These are phyloP conservation scores for Ogataea nonfermentans DNA, from an alignment of 805 yeast genomes.

Conservation along the genomic window DNA sequence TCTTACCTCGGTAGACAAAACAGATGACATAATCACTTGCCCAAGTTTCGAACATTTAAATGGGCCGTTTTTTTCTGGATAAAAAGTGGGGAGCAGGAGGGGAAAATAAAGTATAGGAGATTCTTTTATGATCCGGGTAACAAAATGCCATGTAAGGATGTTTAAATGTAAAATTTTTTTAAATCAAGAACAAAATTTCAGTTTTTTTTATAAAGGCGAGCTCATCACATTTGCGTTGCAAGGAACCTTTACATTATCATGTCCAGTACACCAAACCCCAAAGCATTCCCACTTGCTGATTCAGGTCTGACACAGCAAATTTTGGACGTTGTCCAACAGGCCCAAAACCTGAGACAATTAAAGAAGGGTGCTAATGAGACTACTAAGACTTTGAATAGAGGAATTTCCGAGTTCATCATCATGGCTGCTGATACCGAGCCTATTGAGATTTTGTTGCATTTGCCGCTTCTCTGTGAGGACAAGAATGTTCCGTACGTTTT, in stretches of 20 bases:
- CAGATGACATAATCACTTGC: too few relatives aligned
- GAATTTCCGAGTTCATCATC: constrained; percentile 97
- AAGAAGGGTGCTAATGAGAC: constrained; percentile 99
- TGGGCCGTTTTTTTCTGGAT: constrained; percentile 2
- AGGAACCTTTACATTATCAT: constrained; percentile 52
- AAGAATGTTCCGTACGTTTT: constrained; percentile 99
- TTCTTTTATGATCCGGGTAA: constrained; percentile 3
- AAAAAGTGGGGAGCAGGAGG: constrained; percentile 5
- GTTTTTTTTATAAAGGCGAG: constrained; percentile 37
- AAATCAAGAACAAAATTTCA: constrained; percentile 10
- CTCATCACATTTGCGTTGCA: constrained; percentile 37
- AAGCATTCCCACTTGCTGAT: constrained; percentile 99
- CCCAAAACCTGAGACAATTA: constrained; percentile 95
- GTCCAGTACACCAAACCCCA: constrained; percentile 92
- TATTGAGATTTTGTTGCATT: constrained; percentile 94
- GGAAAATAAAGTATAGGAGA: neutral
- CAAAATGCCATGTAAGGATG: neutral
- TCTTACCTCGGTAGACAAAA: too few relatives aligned
- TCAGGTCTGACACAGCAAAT: constrained; percentile 94
- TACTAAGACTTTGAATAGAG: constrained; percentile 98
- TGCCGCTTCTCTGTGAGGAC: constrained; percentile 98
- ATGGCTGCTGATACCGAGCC: constrained; percentile 99
- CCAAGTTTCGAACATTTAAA: too few relatives aligned
- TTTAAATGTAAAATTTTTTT: constrained; percentile 1
- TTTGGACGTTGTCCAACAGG: constrained; percentile 96